These are phyloP conservation scores for Emergomyces orientalis DNA, from an alignment of 2,329 filamentous ascomycete species.

Conservation along the genomic window DNA sequence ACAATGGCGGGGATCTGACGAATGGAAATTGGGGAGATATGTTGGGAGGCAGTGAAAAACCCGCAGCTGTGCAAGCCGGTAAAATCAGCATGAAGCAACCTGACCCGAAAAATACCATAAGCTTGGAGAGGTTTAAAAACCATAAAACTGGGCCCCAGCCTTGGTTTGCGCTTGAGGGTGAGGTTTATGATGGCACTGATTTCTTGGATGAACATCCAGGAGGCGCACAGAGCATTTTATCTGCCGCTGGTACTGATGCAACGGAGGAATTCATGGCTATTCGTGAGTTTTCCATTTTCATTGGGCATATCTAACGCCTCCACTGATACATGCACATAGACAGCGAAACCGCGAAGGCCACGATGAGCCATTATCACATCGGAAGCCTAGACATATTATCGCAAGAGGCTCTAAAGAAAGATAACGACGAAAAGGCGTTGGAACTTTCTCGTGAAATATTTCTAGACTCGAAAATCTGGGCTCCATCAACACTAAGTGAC, in stretches of 20 bases:
- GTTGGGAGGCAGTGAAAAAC: slow-evolving; percentile 42
- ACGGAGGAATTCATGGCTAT: slow-evolving; percentile 89
- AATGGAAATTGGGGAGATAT: slow-evolving; percentile 82
- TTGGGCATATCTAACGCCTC: not conserved
- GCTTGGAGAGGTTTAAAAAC: slow-evolving; percentile 59
- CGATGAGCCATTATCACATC: slow-evolving; percentile 81
- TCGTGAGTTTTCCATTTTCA: slow-evolving; percentile 49
- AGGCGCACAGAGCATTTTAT: slow-evolving; percentile 73
- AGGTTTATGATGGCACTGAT: slow-evolving; percentile 77
- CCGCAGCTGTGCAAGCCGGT: slow-evolving; percentile 42
- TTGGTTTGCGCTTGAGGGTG: slow-evolving; percentile 82
- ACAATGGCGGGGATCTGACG: slow-evolving; percentile 64
- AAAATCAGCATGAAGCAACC: slow-evolving; percentile 73
- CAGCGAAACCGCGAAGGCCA: slow-evolving; percentile 80
- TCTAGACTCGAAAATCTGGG: slow-evolving; percentile 63
- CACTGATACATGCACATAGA: slow-evolving; percentile 45
- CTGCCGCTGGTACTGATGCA: slow-evolving; percentile 69
- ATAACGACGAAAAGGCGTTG: slow-evolving; percentile 32
- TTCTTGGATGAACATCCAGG: slow-evolving; percentile 80
- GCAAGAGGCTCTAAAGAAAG: slow-evolving; percentile 44
- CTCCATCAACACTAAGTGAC: slow-evolving; percentile 57
- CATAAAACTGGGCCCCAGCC: slow-evolving; percentile 58
- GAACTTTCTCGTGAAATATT: slow-evolving; percentile 50
- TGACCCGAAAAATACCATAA: slow-evolving; percentile 53
- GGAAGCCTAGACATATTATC: slow-evolving; percentile 60